Evolutionary conservation across 1,284 basidiomycete species (phyloP).

Genomic region (Cerioporus squamosus): DNA sequence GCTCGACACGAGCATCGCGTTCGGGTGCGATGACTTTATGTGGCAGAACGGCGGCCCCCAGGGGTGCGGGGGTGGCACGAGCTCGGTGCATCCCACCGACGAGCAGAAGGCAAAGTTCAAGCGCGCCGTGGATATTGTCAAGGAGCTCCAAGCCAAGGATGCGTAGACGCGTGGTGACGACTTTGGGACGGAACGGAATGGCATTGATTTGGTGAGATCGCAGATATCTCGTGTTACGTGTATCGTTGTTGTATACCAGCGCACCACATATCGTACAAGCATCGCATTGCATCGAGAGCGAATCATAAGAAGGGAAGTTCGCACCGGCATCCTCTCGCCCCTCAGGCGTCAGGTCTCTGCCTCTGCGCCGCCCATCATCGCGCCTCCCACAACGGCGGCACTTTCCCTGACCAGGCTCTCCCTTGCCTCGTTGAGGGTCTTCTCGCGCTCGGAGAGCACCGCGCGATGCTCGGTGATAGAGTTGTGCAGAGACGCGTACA

Average conservation of each 20-base stretch:
- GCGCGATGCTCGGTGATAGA: slow-evolving; percentile 26
- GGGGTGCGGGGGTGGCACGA: slow-evolving; percentile 59
- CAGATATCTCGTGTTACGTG: slow-evolving; percentile 6
- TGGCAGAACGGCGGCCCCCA: slow-evolving; percentile 67
- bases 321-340: not conserved
- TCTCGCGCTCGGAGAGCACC: slow-evolving; percentile 28
- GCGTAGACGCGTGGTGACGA: slow-evolving; percentile 5
- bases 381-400: slow-evolving; percentile 29
- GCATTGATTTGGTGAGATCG: not conserved
- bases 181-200: not conserved
- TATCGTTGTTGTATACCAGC: not conserved
- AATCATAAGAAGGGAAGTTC: too few relatives aligned
- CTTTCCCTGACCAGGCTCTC: slow-evolving; percentile 31
- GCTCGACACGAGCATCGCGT: slow-evolving; percentile 66
- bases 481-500: slow-evolving; percentile 29
- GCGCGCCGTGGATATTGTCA: slow-evolving; percentile 69
- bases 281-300: too few relatives aligned
- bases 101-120: slow-evolving; percentile 68
- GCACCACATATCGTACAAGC: not conserved
- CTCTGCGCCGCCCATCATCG: not conserved
- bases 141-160: slow-evolving; percentile 50
- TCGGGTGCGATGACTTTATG: slow-evolving; percentile 56
- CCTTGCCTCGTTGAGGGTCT: slow-evolving; percentile 25
- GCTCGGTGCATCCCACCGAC: slow-evolving; percentile 53
- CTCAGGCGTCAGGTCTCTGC: not conserved